Evolutionary conservation across 208 protist species (phyloP), one percentile per base, ranked within the genome.

Genomic region (Leishmania arabica): DNA sequence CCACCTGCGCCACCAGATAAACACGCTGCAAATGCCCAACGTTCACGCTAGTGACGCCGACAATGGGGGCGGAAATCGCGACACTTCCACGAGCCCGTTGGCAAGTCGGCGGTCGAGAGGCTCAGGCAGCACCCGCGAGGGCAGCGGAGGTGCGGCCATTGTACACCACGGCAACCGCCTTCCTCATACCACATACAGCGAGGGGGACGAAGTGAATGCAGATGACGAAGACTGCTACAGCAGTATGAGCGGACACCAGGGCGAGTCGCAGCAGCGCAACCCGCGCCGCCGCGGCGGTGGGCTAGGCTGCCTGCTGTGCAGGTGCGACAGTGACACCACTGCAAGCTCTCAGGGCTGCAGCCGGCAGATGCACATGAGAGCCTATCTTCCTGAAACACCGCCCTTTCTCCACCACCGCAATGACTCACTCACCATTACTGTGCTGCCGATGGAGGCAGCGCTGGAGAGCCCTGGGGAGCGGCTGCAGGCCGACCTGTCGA

Each of bases 391-490:
- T 40, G 49, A 75, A 21, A 31, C 68, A 24, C 21, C 68, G 3
- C 15, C 66, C 21, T 49, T 31, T 40, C 13, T 34, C 15, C 13
- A 11, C 49, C n/a, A 24, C 15, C 68, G 17, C 15, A 4, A n/a
- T 0, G 49, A 37, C 40, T 45, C 49, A 11, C 54, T 86, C 21
- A 75, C 79, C n/a, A 45, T 82, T 24, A 77, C 75, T 0, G 9
- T 83, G 7, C 78, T 82, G 58, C 83, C 83, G 68, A 62, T 86
- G 58, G 79, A 86, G 68, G 78, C 65, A 54, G 71, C 84, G 76
- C 77, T 89, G 51, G 82, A 79, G 72, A 80, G 79, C 27, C 77
- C 80, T 21, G 47, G 77, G 51, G 86, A 89, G 77, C 77, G 75
- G 40, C 77, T 89, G 75, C 77, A 84, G 72, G 69, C 27, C 9